These are phyloP conservation scores for Cryptococcus floricola DNA, from an alignment of 1,284 basidiomycete genomes.

Conservation along the genomic window DNA sequence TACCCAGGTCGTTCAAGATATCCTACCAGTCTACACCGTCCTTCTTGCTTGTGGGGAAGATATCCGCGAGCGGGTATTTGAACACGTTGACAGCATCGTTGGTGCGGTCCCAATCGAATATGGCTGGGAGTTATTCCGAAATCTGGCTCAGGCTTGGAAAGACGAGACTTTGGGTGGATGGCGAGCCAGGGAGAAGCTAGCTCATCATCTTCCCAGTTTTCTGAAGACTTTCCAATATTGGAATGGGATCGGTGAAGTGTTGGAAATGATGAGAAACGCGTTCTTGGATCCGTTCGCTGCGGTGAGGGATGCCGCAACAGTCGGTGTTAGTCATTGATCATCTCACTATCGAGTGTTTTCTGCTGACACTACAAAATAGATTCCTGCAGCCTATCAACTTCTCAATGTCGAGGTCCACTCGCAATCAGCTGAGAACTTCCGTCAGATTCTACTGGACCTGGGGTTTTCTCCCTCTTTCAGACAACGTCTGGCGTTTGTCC, in stretches of 20 bases:
- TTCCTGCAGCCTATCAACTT: slow-evolving; percentile 57
- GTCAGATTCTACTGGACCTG: slow-evolving; percentile 57
- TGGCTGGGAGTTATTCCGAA: slow-evolving; percentile 57
- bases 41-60: slow-evolving; percentile 62
- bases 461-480: slow-evolving; percentile 60
- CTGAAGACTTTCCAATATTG: slow-evolving; percentile 46
- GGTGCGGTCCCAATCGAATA: slow-evolving; percentile 55
- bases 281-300: slow-evolving; percentile 76
- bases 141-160: slow-evolving; percentile 62
- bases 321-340: slow-evolving; percentile 55
- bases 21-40: slow-evolving; percentile 70
- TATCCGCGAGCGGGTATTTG: slow-evolving; percentile 60
- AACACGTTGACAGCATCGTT: slow-evolving; percentile 62
- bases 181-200: slow-evolving; percentile 73
- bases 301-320: slow-evolving; percentile 73
- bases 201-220: slow-evolving; percentile 58
- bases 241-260: slow-evolving; percentile 43
- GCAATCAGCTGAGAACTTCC: slow-evolving; percentile 46
- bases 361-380: slow-evolving; percentile 44
- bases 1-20: slow-evolving; percentile 63
- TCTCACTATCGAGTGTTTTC: slow-evolving; percentile 4
- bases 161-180: slow-evolving; percentile 65
- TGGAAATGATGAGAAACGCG: slow-evolving; percentile 59
- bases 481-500: slow-evolving; percentile 73
- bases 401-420: slow-evolving; percentile 50